These are phyloP conservation scores for Solanum hybrid DNA, from an alignment of 305 asterid species.

Conservation along the genomic window DNA sequence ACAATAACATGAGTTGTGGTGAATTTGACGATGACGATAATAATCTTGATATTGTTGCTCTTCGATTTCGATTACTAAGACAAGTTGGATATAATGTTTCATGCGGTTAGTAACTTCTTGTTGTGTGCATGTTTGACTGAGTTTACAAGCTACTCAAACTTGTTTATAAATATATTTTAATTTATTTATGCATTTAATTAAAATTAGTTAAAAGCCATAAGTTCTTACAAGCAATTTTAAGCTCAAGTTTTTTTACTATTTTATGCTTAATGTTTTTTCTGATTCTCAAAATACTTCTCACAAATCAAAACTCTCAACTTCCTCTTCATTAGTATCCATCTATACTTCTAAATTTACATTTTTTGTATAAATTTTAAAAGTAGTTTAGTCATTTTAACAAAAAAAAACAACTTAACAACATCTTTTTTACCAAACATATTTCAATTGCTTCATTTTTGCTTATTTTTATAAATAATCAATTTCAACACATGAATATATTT, in stretches of 20 bases:
- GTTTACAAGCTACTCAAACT: background rate
- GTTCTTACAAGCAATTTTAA: background rate
- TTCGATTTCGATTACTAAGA: conserved; percentile 9
- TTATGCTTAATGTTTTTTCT: background rate
- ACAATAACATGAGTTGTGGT: background rate
- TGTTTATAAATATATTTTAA: background rate
- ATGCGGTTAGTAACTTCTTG: background rate
- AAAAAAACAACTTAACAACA: background rate
- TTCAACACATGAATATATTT: background rate
- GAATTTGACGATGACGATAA: background rate
- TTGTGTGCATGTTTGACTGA: background rate
- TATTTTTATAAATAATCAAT: background rate
- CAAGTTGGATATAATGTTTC: conserved; percentile 4
- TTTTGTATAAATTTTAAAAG: background rate
- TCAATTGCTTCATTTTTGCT: background rate
- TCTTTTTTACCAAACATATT: background rate
- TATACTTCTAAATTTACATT: background rate
- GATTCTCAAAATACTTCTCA: background rate
- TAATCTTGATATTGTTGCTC: background rate
- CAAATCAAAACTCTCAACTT: background rate
- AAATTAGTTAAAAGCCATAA: background rate
- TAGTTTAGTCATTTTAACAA: background rate
- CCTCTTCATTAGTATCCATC: background rate
- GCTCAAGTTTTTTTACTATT: background rate
- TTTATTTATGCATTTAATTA: no score